Evolutionary conservation across 257 asterid genomes (phyloP).

Genomic region (Prunella vulgaris): DNA sequence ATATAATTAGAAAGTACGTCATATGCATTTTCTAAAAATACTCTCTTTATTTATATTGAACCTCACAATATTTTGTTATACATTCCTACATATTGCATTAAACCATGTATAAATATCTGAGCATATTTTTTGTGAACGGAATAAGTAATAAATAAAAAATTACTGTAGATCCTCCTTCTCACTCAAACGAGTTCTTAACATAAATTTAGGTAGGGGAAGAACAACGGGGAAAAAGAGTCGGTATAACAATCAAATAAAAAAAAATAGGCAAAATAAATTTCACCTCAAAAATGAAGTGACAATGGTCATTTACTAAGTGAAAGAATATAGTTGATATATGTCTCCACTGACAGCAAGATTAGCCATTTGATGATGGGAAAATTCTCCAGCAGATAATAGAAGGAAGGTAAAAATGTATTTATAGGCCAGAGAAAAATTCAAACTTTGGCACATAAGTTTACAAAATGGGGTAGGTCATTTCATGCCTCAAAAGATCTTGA

Average conservation of each 20-base stretch:
- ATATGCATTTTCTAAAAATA: no score
- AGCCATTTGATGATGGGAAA: slow-evolving; percentile 14
- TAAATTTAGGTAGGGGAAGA: not conserved
- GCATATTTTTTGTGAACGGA: no score
- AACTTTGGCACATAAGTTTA: slow-evolving; percentile 12
- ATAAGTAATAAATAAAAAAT: no score
- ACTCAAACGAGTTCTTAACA: no score
- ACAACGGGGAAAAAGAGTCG: not conserved
- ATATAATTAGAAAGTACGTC: no score
- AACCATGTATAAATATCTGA: no score
- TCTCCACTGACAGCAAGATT: slow-evolving; percentile 6
- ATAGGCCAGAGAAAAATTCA: not conserved
- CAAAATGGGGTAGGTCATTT: slow-evolving; percentile 26
- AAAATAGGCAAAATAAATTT: not conserved
- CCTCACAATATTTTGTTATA: no score
- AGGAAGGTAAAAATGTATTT: not conserved
- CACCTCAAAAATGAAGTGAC: not conserved
- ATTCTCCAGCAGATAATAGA: not conserved
- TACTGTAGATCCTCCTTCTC: no score
- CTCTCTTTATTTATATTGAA: no score
- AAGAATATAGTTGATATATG: slow-evolving; percentile 13
- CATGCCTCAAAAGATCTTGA: slow-evolving; percentile 35
- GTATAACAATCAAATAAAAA: not conserved
- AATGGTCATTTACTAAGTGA: slow-evolving; percentile 2
- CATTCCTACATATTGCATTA: no score